Percentiles rank a stretch among this genome's conserved stretches.
These are phyloP conservation scores for Pezicula neosporulosa DNA, from an alignment of 2,329 filamentous ascomycete species.

Conservation along the genomic window DNA sequence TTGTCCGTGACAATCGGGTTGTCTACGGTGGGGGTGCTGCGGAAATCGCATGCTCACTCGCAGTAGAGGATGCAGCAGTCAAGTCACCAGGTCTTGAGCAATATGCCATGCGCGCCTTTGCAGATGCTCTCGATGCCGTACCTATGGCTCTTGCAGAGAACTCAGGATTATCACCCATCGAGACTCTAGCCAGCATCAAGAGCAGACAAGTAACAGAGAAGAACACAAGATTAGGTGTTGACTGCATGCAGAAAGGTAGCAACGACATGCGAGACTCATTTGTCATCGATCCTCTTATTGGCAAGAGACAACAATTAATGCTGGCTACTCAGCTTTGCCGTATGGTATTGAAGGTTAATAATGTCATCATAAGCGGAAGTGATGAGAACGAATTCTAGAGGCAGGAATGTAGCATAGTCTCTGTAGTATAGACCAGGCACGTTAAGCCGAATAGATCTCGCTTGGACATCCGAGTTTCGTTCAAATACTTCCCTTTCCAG, in stretches of 20 bases:
- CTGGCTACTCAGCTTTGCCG: conserved; percentile 95
- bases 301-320: conserved; percentile 95
- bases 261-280: conserved; percentile 99
- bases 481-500: background rate
- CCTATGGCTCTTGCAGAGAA: conserved; percentile 98
- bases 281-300: conserved; percentile 96
- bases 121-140: conserved; percentile 88
- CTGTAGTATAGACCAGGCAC: conserved; percentile 17
- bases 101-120: conserved; percentile 97
- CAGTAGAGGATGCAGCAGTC: conserved; percentile 90
- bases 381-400: conserved; percentile 82
- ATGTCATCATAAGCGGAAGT: conserved; percentile 86
- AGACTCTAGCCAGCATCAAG: conserved; percentile 92
- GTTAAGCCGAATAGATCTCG: conserved; percentile 8
- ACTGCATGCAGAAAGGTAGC: conserved; percentile 94
- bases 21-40: conserved; percentile 97
- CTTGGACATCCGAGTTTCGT: background rate
- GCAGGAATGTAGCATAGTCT: conserved; percentile 22
- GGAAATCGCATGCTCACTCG: conserved; percentile 94
- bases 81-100: conserved; percentile 97
- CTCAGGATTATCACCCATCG: conserved; percentile 91
- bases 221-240: conserved; percentile 78
- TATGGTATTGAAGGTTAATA: conserved; percentile 97
- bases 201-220: conserved; percentile 91
- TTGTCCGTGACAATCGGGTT: conserved; percentile 93